Evolutionary conservation across 2,329 filamentous ascomycete genomes (phyloP).

Genomic region (Trichophyton benhamiae): DNA sequence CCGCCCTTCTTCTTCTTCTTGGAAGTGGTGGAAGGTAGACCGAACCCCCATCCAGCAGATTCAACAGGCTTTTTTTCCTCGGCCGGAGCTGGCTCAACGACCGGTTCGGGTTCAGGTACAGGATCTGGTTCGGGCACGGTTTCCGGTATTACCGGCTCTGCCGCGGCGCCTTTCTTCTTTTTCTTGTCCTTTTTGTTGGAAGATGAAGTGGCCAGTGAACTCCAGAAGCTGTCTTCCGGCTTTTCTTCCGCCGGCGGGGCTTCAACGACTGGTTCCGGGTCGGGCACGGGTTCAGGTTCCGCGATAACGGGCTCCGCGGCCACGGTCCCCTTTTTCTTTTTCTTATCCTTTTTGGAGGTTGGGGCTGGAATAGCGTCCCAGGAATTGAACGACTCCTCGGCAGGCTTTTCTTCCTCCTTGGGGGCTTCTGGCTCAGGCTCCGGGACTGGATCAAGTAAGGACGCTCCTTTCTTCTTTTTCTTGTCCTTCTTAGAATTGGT

Average conservation of each 20-base stretch:
- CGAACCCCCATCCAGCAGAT: not conserved
- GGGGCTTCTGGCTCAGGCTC: not conserved
- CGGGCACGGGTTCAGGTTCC: not conserved
- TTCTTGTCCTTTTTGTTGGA: not conserved
- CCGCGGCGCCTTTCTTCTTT: not conserved
- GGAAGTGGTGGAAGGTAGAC: not conserved
- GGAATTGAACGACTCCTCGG: conserved; percentile 18
- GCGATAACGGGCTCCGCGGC: conserved; percentile 10
- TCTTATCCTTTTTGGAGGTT: conserved; percentile 21
- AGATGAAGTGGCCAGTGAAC: not conserved
- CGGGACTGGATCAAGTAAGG: not conserved
- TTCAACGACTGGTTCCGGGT: not conserved
- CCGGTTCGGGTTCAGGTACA: conserved; percentile 1
- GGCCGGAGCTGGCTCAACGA: conserved; percentile 10
- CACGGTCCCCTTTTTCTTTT: conserved; percentile 29
- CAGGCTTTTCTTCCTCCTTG: conserved; percentile 5
- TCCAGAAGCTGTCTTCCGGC: not conserved
- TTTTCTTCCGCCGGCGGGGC: not conserved
- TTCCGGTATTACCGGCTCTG: not conserved
- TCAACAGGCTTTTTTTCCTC: conserved; percentile 10
- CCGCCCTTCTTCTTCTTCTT: conserved; percentile 19
- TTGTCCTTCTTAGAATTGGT: conserved; percentile 8
- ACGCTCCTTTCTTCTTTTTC: conserved; percentile 7
- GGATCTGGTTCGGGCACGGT: conserved; percentile 13
- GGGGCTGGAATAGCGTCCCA: conserved; percentile 19